Evolutionary conservation across 1,139 yeast species (phyloP), one percentile per base, ranked within the genome.

Genomic region (Candida albicans): DNA sequence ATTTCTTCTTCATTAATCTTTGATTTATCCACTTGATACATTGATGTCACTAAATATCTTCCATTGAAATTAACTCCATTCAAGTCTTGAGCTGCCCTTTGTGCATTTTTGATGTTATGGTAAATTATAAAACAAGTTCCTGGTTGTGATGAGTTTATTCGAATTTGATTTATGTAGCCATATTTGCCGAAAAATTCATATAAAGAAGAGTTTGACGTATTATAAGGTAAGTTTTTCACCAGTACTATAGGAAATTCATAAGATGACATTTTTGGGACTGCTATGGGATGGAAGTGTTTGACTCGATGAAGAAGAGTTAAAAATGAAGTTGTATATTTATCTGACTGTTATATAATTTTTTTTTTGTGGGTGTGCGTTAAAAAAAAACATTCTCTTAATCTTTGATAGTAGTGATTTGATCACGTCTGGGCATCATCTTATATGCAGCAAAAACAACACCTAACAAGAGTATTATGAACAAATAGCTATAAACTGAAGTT

Each of bases 61-160:
- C 82, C 83, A 43, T 77, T 74, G 51, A 77, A 78, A 54, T 82
- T 82, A 52, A 77, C 77, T 0, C 89, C 89, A 40, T 79, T 78
- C 42, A 82, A 60, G 48, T 78, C 81, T 18, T 68, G 75, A 25
- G 74, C 66, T 1, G 87, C 87, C 24, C 62, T 61, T 18, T 62
- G 59, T 7, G 87, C 85, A 50, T 72, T 73, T 28, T 62, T 60
- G 24, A 75, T 48, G 42, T 75, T 75, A 45, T 73, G 76, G 56
- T 75, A 83, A 3, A 82, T 73, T n/a, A 82, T 75, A 43, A 75
- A 71, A 14, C 84, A 82, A 3, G 82, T 76, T 4, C 87, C 87
- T 34, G 45, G 43, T 30, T 46, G 39, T 6, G 41, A 15, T 62
- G 68, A 18, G 65, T 64, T 40, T 64, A 68, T 2, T 42, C 87